phyloP scores from a whole-genome alignment of 2,329 filamentous ascomycete species.

The Chaetomium globosum region DNA sequence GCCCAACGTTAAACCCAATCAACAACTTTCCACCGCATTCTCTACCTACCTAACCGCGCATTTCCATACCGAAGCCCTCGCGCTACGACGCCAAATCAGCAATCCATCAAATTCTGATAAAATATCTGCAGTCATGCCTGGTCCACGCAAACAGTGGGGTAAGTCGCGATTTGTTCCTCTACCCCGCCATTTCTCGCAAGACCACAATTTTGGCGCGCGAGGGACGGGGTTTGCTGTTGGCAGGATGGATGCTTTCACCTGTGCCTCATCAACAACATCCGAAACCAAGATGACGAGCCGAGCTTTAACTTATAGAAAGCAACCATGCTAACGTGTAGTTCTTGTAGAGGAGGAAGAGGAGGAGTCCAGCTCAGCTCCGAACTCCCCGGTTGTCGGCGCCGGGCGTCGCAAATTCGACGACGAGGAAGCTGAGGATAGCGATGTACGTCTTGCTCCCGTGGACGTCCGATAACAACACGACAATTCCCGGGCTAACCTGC shows the following conservation, averaged over 20 bases:
- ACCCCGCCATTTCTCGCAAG: slow-evolving; percentile 29
- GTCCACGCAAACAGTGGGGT: slow-evolving; percentile 46
- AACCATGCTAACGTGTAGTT: slow-evolving; percentile 19
- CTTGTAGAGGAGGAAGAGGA: slow-evolving; percentile 43
- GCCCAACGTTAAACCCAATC: slow-evolving; percentile 22
- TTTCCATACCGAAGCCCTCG: neutral
- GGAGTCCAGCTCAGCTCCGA: slow-evolving; percentile 42
- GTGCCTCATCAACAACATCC: neutral
- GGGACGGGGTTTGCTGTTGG: neutral
- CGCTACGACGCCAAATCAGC: slow-evolving; percentile 5
- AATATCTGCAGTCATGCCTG: slow-evolving; percentile 40
- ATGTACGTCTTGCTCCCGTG: slow-evolving; percentile 58
- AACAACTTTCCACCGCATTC: slow-evolving; percentile 3
- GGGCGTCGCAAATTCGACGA: slow-evolving; percentile 78
- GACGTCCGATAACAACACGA: neutral
- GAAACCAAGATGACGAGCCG: neutral
- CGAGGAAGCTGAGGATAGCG: slow-evolving; percentile 78
- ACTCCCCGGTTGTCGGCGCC: slow-evolving; percentile 46
- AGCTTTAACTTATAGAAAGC: neutral
- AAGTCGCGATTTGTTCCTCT: slow-evolving; percentile 37
- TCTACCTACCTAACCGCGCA: neutral
- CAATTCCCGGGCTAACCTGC: slow-evolving; percentile 11
- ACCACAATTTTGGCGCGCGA: slow-evolving; percentile 10
- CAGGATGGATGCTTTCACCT: neutral
- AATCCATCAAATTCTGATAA: neutral